phyloP scores from a whole-genome alignment of 768 basidiomycete species.

The Tricholoma terreum region DNA sequence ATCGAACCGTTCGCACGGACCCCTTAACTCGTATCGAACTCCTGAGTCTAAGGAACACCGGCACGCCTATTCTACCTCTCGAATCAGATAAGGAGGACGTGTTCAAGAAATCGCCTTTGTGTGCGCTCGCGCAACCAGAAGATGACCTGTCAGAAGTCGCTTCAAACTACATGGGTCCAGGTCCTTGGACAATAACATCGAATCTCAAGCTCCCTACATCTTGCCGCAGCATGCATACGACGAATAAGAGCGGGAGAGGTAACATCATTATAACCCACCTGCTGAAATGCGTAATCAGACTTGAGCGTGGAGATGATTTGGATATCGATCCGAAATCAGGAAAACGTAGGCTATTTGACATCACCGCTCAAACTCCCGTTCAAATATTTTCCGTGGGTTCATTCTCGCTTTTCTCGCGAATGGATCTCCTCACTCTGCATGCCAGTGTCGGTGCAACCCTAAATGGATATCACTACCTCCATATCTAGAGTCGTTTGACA shows the following conservation, averaged over 20 bases:
- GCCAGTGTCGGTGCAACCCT: slow-evolving; percentile 76
- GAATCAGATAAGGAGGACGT: slow-evolving; percentile 64
- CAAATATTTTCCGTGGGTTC: slow-evolving; percentile 79
- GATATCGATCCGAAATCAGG: slow-evolving; percentile 62
- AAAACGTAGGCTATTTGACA: slow-evolving; percentile 81
- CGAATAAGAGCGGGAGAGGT: slow-evolving; percentile 74
- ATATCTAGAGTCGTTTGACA: slow-evolving; percentile 55
- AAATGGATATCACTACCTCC: slow-evolving; percentile 78
- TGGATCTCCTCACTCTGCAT: background rate
- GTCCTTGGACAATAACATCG: slow-evolving; percentile 83
- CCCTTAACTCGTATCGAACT: slow-evolving; percentile 58
- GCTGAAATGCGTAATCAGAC: slow-evolving; percentile 79
- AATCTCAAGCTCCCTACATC: slow-evolving; percentile 66
- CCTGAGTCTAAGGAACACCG: slow-evolving; percentile 55
- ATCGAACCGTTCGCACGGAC: slow-evolving; percentile 67
- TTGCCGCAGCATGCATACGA: slow-evolving; percentile 63
- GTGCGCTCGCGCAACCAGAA: slow-evolving; percentile 43
- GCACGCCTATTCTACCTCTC: slow-evolving; percentile 76
- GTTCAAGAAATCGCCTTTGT: slow-evolving; percentile 64
- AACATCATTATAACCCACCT: slow-evolving; percentile 74
- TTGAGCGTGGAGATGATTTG: slow-evolving; percentile 75
- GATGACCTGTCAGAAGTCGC: slow-evolving; percentile 55
- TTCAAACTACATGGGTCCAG: slow-evolving; percentile 66
- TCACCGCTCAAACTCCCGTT: slow-evolving; percentile 81
- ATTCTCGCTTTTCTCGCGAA: background rate